phyloP scores from a whole-genome alignment of 2,329 filamentous ascomycete genomes.

The Xylaria sp. region DNA sequence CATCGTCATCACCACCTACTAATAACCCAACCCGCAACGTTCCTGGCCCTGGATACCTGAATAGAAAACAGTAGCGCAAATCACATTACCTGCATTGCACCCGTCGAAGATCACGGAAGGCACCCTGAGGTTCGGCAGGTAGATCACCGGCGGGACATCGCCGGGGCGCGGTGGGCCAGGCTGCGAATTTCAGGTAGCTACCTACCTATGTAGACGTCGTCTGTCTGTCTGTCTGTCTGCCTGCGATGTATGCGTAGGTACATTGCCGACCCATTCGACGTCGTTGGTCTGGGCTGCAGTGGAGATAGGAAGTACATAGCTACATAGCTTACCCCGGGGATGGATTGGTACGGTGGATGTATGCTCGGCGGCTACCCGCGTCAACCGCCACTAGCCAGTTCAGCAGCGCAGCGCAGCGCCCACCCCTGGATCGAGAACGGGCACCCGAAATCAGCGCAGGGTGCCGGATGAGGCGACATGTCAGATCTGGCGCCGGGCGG shows the following conservation, averaged over 20 bases:
- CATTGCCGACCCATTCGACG: not conserved
- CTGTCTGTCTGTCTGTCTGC: not conserved
- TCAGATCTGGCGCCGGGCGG: conserved; percentile 31
- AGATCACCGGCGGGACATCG: no score
- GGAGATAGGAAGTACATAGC: not conserved
- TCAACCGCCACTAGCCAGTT: not conserved
- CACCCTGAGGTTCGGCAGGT: no score
- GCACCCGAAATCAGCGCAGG: conserved; percentile 24
- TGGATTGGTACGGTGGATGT: not conserved
- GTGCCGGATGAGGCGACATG: conserved; percentile 31
- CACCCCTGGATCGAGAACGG: not conserved
- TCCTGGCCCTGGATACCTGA: no score
- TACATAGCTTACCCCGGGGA: not conserved
- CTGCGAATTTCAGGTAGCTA: no score
- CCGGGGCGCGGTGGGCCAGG: no score
- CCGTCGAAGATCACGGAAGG: conserved; percentile 20
- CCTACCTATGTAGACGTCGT: not conserved
- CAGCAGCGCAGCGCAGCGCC: no score
- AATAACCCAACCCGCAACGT: no score
- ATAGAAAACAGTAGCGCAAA: no score
- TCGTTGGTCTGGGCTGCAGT: not conserved
- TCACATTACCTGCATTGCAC: conserved; percentile 1
- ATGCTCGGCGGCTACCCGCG: conserved; percentile 25
- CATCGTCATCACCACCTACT: no score
- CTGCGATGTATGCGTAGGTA: not conserved